Evolutionary conservation across 2,329 filamentous ascomycete genomes (phyloP).

Genomic region (Penicillium corylophilum): DNA sequence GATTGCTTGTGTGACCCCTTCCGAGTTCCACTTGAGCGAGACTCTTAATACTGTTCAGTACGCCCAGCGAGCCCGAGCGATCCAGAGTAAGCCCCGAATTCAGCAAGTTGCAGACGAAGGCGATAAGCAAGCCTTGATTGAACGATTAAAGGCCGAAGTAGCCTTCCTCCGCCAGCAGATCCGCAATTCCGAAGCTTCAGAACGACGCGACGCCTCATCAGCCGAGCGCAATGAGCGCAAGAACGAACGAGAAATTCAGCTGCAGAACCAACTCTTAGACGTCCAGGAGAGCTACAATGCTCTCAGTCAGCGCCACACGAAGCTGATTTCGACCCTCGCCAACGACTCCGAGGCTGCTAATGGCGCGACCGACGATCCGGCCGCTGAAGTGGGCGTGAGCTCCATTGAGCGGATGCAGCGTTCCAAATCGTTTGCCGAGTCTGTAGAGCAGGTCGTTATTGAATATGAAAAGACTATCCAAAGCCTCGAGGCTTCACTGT

Average conservation of each 20-base stretch:
- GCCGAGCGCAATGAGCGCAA: conserved; percentile 74
- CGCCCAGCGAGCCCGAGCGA: conserved; percentile 89
- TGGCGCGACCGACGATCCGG: conserved; percentile 42
- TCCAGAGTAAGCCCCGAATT: conserved; percentile 95
- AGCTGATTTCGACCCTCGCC: conserved; percentile 88
- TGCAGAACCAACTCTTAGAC: conserved; percentile 92
- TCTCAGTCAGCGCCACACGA: conserved; percentile 90
- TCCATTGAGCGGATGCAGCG: conserved; percentile 86
- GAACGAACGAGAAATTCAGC: conserved; percentile 79
- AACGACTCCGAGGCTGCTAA: conserved; percentile 67
- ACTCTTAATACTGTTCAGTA: conserved; percentile 98
- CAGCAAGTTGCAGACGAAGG: conserved; percentile 85
- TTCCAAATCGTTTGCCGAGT: conserved; percentile 93
- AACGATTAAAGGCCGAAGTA: conserved; percentile 89
- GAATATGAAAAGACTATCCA: conserved; percentile 99
- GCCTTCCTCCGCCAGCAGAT: conserved; percentile 93
- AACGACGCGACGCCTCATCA: conserved; percentile 56
- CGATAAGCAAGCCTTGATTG: conserved; percentile 91
- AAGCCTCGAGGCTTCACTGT: conserved; percentile 83
- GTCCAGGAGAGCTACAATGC: conserved; percentile 92
- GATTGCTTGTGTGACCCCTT: conserved; percentile 96
- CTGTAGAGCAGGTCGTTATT: conserved; percentile 91
- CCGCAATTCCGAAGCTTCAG: conserved; percentile 71
- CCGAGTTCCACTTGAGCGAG: conserved; percentile 95
- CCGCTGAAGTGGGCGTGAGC: conserved; percentile 67